Evolutionary conservation across 2,329 filamentous ascomycete genomes (phyloP).

Genomic region (Cytospora schulzeri): DNA sequence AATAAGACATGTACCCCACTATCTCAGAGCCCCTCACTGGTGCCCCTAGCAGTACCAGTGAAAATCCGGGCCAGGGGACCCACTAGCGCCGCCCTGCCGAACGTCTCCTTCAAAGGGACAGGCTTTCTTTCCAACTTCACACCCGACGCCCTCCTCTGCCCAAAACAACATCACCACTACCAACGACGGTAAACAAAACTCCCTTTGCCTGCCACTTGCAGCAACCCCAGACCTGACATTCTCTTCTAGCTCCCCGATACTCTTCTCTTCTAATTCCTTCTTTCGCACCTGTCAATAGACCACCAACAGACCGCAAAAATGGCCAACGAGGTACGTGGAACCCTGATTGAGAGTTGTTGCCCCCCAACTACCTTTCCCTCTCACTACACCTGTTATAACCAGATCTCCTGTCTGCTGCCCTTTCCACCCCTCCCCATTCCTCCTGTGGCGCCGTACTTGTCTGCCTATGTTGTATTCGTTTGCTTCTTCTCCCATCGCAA

Average conservation of each 20-base stretch:
- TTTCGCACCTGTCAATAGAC: conserved; percentile 26
- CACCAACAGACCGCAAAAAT: conserved; percentile 31
- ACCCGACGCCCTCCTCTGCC: conserved; percentile 20
- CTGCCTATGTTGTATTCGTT: background rate
- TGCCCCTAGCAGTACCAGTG: background rate
- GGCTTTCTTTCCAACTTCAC: conserved; percentile 24
- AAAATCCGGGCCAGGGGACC: background rate
- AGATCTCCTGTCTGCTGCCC: conserved; percentile 5
- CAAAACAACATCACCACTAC: conserved; percentile 28
- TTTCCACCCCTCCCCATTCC: background rate
- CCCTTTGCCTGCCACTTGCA: conserved; percentile 18
- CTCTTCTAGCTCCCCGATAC: conserved; percentile 17
- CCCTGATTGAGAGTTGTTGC: conserved; percentile 10
- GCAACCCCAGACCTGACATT: conserved; percentile 12
- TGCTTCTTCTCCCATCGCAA: background rate
- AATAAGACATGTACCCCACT: conserved; percentile 24
- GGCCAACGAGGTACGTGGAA: conserved; percentile 36
- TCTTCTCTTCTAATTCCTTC: conserved; percentile 23
- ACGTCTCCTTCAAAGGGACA: background rate
- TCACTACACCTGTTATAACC: background rate
- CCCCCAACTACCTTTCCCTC: conserved; percentile 20
- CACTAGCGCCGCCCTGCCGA: background rate
- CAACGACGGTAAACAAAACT: conserved; percentile 17
- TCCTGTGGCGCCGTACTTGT: background rate
- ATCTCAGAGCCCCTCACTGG: conserved; percentile 2